phyloP scores from a whole-genome alignment of 192 early-diverging fungal genomes.

The Umbelopsis isabellina region DNA sequence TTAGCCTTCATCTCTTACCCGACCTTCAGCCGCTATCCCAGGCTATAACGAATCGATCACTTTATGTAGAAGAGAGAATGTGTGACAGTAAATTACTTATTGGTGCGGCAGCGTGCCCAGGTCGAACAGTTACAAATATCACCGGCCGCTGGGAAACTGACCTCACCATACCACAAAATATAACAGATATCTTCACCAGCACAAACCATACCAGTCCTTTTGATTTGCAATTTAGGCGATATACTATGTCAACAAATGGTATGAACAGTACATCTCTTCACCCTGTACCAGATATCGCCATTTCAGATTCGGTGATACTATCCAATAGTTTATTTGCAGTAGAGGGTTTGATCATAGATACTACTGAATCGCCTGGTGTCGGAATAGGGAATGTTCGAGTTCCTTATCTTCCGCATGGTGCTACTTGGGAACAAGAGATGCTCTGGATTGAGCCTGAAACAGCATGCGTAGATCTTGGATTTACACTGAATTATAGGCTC shows the following conservation, averaged over 20 bases:
- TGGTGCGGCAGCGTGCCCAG: not conserved
- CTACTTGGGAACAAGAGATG: slow-evolving; percentile 1
- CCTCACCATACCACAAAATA: not conserved
- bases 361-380: not conserved
- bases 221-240: slow-evolving; percentile 5
- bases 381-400: not conserved
- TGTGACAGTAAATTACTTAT: not conserved
- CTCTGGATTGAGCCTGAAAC: slow-evolving; percentile 11
- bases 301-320: not conserved
- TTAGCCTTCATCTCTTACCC: not conserved
- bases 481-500: not conserved
- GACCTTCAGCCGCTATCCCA: not conserved
- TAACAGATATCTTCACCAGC: not conserved
- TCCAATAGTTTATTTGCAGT: not conserved
- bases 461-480: not conserved
- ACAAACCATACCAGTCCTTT: slow-evolving; percentile 1
- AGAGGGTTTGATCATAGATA: not conserved
- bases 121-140: not conserved
- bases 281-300: not conserved
- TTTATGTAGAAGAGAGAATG: not conserved
- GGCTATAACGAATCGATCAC: not conserved
- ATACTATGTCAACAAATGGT: not conserved
- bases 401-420: slow-evolving; percentile 3
- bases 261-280: not conserved
- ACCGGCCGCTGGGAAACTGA: not conserved